phyloP scores from a whole-genome alignment of 2,329 filamentous ascomycete species.

The Lecanicillium sp. region DNA sequence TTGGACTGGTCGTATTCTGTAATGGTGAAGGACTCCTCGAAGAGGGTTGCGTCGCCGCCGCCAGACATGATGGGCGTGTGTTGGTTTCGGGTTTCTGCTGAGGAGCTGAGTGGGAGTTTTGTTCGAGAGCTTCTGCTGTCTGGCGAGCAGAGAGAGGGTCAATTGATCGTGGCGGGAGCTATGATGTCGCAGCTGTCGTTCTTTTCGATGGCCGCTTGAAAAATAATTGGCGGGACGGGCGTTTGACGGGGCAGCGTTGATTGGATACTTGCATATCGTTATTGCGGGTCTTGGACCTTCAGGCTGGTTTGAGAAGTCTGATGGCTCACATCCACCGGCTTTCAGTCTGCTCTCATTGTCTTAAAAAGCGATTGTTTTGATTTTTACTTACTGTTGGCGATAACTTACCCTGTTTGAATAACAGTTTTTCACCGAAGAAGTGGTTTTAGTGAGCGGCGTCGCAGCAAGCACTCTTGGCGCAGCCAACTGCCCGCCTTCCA shows the following conservation, averaged over 20 bases:
- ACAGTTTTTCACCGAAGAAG: too few relatives aligned
- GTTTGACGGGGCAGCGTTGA: constrained; percentile 1
- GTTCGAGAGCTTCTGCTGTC: background rate
- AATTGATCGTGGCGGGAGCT: background rate
- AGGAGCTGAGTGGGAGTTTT: background rate
- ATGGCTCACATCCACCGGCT: background rate
- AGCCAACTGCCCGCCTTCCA: too few relatives aligned
- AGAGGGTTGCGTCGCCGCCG: constrained; percentile 81
- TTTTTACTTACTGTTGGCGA: too few relatives aligned
- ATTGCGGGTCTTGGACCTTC: background rate
- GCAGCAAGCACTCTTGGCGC: too few relatives aligned
- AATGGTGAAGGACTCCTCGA: constrained; percentile 85
- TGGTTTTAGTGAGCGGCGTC: too few relatives aligned
- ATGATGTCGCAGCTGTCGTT: background rate
- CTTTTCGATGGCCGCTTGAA: background rate
- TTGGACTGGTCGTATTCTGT: constrained; percentile 74
- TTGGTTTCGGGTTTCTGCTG: background rate
- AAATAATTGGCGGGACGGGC: constrained; percentile 5
- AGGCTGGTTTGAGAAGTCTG: background rate
- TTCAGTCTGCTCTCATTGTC: too few relatives aligned
- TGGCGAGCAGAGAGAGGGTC: background rate
- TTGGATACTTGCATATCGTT: constrained; percentile 9
- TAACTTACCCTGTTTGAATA: too few relatives aligned
- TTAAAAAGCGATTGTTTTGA: too few relatives aligned
- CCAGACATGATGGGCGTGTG: constrained; percentile 30